These are phyloP conservation scores for Amniculicola lignicola DNA, from an alignment of 495 filamentous ascomycete species.

Conservation along the genomic window DNA sequence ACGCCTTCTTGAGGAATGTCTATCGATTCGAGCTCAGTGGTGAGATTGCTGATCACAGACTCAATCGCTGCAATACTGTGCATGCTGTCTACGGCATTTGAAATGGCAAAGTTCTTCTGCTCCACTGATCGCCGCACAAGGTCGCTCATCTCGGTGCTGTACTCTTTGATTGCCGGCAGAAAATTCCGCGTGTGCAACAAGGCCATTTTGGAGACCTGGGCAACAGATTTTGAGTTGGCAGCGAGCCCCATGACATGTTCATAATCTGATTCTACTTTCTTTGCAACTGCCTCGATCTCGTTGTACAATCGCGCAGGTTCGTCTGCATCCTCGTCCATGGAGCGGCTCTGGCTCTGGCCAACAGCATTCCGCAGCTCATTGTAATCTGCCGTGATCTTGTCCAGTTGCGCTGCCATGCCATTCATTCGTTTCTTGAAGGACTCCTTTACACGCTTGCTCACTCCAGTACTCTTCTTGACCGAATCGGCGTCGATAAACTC, in stretches of 20 bases:
- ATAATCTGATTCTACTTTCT: conserved; percentile 83
- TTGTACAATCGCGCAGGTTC: conserved; percentile 61
- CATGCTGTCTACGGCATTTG: conserved; percentile 66
- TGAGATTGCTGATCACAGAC: conserved; percentile 64
- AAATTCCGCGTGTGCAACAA: conserved; percentile 80
- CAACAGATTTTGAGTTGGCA: conserved; percentile 65
- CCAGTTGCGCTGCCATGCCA: conserved; percentile 52
- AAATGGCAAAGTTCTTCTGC: conserved; percentile 56
- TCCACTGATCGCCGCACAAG: conserved; percentile 65
- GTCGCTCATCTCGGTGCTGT: conserved; percentile 71
- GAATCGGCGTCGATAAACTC: conserved; percentile 68
- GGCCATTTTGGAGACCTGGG: conserved; percentile 81
- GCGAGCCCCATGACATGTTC: conserved; percentile 70
- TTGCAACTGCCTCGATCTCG: conserved; percentile 80
- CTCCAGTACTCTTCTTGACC: conserved; percentile 59
- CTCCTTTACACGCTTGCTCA: conserved; percentile 48
- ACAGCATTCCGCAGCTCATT: conserved; percentile 47
- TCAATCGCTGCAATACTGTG: conserved; percentile 76
- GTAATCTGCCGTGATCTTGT: conserved; percentile 53
- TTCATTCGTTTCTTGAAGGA: conserved; percentile 53
- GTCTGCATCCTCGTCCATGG: conserved; percentile 40
- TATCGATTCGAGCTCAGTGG: conserved; percentile 64
- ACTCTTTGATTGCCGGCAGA: conserved; percentile 72
- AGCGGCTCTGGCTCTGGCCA: conserved; percentile 38
- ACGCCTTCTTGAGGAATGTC: conserved; percentile 65